Evolutionary conservation across 352 stramenopile genomes (phyloP), one percentile per base, ranked within the genome.

Genomic region (Pythium volutum): DNA sequence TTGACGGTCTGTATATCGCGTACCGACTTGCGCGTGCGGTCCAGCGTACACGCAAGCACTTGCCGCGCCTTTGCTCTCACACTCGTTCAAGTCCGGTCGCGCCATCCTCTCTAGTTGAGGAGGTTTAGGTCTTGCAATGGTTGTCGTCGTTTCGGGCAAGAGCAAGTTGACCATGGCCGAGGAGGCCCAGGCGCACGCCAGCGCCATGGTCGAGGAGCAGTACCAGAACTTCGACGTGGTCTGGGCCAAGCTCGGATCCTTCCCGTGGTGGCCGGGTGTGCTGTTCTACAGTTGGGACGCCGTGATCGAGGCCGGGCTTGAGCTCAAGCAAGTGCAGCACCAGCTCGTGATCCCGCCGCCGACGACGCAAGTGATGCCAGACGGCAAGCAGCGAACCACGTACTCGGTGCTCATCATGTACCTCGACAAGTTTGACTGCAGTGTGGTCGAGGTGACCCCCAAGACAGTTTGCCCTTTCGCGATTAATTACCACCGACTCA

Each of bases 181-280:
- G 18, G 66, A 57, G 8, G 70, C 61, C 23, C 75, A 69, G 16
- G 26, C 60, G 20, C 59, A 79, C 29, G 67, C 69, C 20, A 62
- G 81, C n/a, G 33, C 57, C 6, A 59, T 73, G 22, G 74, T 90
- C 27, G 59, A 84, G 38, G 73, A 82, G 62, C 42, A 77, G 31
- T 91, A 89, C 67, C 73, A 74, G 29, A 77, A 88, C 58, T 84
- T 81, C 47, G 82, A 92, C 60, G 65, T 95, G 14, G 86, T 95
- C 4, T 95, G 86, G 86, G 71, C 77, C 42, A 89, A 90, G 59
- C 74, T 91, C 34, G 33, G 51, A 4, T 70, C 75, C 14, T 95
- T 75, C 50, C 83, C 86, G 65, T 93, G 81, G 80, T 95, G 86
- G 86, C 86, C 86, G 3, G 80, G 69, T 36, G 69, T 95, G 51